A percentile compares a stretch with the other conserved stretches of the same genome.
These are phyloP conservation scores for Claviceps monticola DNA, from an alignment of 2,329 filamentous ascomycete genomes.

Conservation along the genomic window DNA sequence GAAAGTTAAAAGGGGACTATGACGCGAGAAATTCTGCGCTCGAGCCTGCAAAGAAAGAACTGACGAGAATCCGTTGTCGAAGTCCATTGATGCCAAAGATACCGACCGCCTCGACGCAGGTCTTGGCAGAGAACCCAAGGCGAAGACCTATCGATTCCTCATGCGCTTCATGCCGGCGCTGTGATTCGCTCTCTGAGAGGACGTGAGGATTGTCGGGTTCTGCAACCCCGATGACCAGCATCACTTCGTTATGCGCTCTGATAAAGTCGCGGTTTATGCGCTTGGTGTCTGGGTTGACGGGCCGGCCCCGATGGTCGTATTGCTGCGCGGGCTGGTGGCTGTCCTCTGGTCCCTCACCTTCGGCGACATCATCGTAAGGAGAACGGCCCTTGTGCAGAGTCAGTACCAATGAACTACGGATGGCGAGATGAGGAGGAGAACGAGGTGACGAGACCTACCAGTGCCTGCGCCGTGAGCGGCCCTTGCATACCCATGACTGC, in stretches of 20 bases:
- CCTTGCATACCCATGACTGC: conserved; percentile 37
- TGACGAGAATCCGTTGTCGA: conserved; percentile 39
- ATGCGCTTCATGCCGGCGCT: conserved; percentile 30
- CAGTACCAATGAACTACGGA: conserved; percentile 1
- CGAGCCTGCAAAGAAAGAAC: conserved; percentile 5
- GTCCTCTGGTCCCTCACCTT: conserved; percentile 31
- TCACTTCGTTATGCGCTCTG: conserved; percentile 48
- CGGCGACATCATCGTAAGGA: conserved; percentile 43
- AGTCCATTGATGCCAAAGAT: conserved; percentile 40
- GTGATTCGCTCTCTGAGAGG: conserved; percentile 25
- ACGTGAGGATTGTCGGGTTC: conserved; percentile 36
- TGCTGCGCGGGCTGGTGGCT: conserved; percentile 29
- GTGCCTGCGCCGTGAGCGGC: conserved; percentile 40
- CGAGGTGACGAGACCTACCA: conserved; percentile 26
- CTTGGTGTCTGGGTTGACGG: conserved; percentile 40
- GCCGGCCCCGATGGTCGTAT: conserved; percentile 42
- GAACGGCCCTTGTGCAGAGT: conserved; percentile 35
- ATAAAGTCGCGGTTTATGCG: conserved; percentile 43
- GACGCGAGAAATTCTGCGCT: too few relatives aligned
- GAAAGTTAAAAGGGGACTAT: not conserved
- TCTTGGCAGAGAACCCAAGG: conserved; percentile 19
- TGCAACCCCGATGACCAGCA: conserved; percentile 48
- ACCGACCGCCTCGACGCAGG: conserved; percentile 26
- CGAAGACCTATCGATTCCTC: conserved; percentile 33
- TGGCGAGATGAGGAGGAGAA: not conserved